phyloP scores from a whole-genome alignment of 495 filamentous ascomycete species.

The Pseudotulostoma volvatum region DNA sequence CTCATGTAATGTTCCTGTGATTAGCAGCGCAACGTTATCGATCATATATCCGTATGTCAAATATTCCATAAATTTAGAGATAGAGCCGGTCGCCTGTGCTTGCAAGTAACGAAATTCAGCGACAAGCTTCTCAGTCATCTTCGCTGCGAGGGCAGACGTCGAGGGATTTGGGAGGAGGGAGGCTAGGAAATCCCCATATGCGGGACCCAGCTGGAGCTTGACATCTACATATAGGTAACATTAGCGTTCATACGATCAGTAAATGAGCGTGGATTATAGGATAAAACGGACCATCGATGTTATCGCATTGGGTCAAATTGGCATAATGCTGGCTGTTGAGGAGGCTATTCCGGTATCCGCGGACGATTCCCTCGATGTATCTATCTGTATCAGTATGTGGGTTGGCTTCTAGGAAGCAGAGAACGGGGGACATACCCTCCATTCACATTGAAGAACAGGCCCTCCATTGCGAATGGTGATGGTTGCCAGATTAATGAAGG shows the following conservation, averaged over 20 bases:
- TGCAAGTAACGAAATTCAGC: constrained; percentile 93
- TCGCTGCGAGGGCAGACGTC: constrained; percentile 83
- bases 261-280: background rate
- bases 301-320: constrained; percentile 97
- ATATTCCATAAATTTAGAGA: constrained; percentile 91
- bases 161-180: constrained; percentile 92
- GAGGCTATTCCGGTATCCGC: constrained; percentile 89
- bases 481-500: too few relatives aligned
- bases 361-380: constrained; percentile 91
- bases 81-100: constrained; percentile 75
- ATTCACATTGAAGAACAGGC: constrained; percentile 89
- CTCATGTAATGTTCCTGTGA: constrained; percentile 95
- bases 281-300: constrained; percentile 63
- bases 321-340: constrained; percentile 81
- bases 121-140: constrained; percentile 94
- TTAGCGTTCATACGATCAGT: constrained; percentile 1
- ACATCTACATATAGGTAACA: constrained; percentile 45
- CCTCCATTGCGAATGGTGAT: constrained; percentile 57
- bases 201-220: constrained; percentile 87
- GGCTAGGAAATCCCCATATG: constrained; percentile 94
- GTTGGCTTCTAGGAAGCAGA: background rate
- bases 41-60: constrained; percentile 99
- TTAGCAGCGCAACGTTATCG: constrained; percentile 95
- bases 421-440: constrained; percentile 49
- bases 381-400: constrained; percentile 27